Base-by-base conservation (phyloP, 768 basidiomycete species). In the Hygrophorus russula region DNA sequence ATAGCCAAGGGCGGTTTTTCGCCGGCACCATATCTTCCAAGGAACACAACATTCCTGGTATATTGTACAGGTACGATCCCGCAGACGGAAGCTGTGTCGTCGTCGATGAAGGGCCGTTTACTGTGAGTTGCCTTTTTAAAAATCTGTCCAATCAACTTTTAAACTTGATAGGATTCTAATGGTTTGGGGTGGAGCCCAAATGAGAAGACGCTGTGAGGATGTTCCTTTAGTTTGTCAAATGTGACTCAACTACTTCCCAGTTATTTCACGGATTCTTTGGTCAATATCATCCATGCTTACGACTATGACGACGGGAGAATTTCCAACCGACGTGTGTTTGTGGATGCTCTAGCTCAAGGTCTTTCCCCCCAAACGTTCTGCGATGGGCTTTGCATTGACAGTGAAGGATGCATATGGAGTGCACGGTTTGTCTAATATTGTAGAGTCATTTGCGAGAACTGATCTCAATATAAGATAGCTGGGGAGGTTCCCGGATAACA, bases 181-280 rank as follows among this genome's bases (percentile, higher is more conserved):
- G 78, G 78, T 27, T 54, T 80, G 36, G 78, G 76, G 29, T 80
- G 78, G 78, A 79, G 69, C 53, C 66, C 68, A 3, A 76, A 79
- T 48, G 73, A 71, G 40, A 73, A 65, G 50, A 80, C 64, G n/a
- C 67, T 80, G 79, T 77, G 49, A 58, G 70, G 56, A 29, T 14
- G 9, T 15, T 30, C 12, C 14, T 17, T 37, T 50, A 43, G 17
- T 12, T 19, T 41, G 15, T 49, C 42, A 4, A 15, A 20, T 44
- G 14, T 46, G 7, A 36, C 33, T 37, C 48, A 39, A 36, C 39
- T 34, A 40, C 36, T 53, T 13, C 36, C n/a, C 49, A 82, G 80
- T 57, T 82, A 80, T 60, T 81, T 81, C 55, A 82, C 80, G 44
- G 78, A 83, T 56, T 82, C 79, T 1, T 58, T 73, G 43, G 61